Conservation (phyloP, 495 filamentous ascomycete species). For the Platismatia glauca region DNA sequence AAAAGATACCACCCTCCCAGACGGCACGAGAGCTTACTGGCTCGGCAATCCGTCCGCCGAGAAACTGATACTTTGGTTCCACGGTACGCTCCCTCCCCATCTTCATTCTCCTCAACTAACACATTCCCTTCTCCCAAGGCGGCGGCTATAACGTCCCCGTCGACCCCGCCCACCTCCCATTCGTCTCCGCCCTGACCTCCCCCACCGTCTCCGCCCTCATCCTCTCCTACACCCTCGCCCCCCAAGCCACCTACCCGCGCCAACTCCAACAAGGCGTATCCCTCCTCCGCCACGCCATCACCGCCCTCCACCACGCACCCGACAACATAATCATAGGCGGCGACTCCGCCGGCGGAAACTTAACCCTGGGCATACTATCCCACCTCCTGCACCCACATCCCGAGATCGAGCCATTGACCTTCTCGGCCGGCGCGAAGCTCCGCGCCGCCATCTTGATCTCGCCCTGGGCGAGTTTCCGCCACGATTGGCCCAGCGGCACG, state of each 20-base stretch:
- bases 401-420: constrained; percentile 31
- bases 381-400: constrained; percentile 56
- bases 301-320: constrained; percentile 32
- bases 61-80: constrained; percentile 51
- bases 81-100: constrained; percentile 34
- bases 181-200: constrained; percentile 36
- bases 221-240: constrained; percentile 48
- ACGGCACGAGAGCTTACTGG: constrained; percentile 50
- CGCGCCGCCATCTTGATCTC: constrained; percentile 42
- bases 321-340: constrained; percentile 45
- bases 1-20: constrained; percentile 39
- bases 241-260: constrained; percentile 44
- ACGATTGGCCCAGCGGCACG: constrained; percentile 31
- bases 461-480: constrained; percentile 48
- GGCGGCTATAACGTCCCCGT: constrained; percentile 49
- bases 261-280: constrained; percentile 49
- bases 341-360: constrained; percentile 57
- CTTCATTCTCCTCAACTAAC: constrained; percentile 1
- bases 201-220: constrained; percentile 44
- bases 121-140: constrained; percentile 29
- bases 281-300: constrained; percentile 45
- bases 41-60: constrained; percentile 47
- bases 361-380: constrained; percentile 44
- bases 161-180: constrained; percentile 36
- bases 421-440: constrained; percentile 4